phyloP scores from a whole-genome alignment of 108 stramenopile species.

The Nitzschia sp. region DNA sequence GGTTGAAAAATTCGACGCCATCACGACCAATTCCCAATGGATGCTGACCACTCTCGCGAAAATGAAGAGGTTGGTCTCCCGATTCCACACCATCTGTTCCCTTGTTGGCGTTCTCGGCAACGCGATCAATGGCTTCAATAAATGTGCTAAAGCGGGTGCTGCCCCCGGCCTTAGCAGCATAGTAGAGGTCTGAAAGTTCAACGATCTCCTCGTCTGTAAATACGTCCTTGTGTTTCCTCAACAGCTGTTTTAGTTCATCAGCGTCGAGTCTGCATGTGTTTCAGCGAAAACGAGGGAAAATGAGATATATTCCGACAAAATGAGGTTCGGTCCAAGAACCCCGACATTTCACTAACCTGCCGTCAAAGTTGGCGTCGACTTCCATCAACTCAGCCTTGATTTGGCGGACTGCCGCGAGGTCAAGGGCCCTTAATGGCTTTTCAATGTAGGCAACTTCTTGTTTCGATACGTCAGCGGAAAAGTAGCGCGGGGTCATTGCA shows the following conservation, averaged over 20 bases:
- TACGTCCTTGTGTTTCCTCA: constrained; percentile 51
- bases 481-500: neutral
- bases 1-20: constrained; percentile 36
- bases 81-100: neutral
- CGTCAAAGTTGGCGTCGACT: constrained; percentile 54
- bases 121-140: constrained; percentile 66
- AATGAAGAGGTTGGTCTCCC: neutral
- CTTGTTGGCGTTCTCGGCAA: constrained; percentile 16
- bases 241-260: constrained; percentile 62
- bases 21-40: constrained; percentile 22
- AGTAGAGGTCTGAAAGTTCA: constrained; percentile 72
- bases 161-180: constrained; percentile 64
- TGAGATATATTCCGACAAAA: neutral
- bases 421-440: constrained; percentile 34
- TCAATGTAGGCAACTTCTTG: neutral
- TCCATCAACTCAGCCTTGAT: constrained; percentile 72
- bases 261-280: constrained; percentile 58
- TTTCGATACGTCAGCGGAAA: neutral
- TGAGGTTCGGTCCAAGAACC: too few relatives aligned
- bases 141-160: constrained; percentile 56
- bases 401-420: constrained; percentile 56
- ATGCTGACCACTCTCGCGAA: constrained; percentile 59
- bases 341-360: constrained; percentile 38
- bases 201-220: constrained; percentile 80
- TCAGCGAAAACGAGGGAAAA: neutral